Percentiles rank a stretch among this genome's conserved stretches.
These are phyloP conservation scores for Ceratocystis papillata DNA, from an alignment of 2,329 filamentous ascomycete genomes.

Conservation along the genomic window DNA sequence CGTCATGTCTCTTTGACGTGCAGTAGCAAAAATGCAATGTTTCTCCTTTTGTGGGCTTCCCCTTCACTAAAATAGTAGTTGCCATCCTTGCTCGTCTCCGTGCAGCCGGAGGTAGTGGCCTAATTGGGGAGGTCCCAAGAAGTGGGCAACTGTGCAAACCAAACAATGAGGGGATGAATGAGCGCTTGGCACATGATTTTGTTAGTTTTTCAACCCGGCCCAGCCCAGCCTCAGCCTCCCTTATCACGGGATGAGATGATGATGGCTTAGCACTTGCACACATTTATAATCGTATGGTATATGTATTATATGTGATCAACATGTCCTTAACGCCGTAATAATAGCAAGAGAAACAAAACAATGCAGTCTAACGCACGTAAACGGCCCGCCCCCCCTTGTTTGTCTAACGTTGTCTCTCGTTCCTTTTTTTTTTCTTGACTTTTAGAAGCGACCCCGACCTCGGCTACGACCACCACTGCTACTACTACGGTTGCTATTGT, in stretches of 20 bases:
- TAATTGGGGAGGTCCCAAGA: background rate
- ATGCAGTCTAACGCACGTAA: background rate
- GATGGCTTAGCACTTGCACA: slow-evolving; percentile 3
- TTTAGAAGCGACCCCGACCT: background rate
- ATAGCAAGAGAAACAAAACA: background rate
- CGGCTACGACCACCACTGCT: background rate
- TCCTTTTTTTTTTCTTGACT: background rate
- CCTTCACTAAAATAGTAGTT: too few relatives aligned
- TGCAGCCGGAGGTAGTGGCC: slow-evolving; percentile 5
- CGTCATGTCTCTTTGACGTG: background rate
- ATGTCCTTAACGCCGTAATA: background rate
- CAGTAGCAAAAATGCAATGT: too few relatives aligned
- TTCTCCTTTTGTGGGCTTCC: too few relatives aligned
- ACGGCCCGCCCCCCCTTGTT: background rate
- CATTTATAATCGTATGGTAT: background rate
- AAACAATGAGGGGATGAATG: background rate
- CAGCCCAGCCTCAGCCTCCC: too few relatives aligned
- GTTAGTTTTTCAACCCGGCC: too few relatives aligned
- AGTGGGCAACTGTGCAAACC: background rate
- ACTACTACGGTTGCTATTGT: background rate
- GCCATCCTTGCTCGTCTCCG: background rate
- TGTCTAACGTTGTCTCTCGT: background rate
- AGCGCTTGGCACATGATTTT: background rate
- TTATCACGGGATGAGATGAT: background rate
- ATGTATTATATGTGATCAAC: background rate